A percentile compares a stretch with the other conserved stretches of the same genome.
Conservation (phyloP, 1,284 basidiomycete species). For the Cerrena zonata region DNA sequence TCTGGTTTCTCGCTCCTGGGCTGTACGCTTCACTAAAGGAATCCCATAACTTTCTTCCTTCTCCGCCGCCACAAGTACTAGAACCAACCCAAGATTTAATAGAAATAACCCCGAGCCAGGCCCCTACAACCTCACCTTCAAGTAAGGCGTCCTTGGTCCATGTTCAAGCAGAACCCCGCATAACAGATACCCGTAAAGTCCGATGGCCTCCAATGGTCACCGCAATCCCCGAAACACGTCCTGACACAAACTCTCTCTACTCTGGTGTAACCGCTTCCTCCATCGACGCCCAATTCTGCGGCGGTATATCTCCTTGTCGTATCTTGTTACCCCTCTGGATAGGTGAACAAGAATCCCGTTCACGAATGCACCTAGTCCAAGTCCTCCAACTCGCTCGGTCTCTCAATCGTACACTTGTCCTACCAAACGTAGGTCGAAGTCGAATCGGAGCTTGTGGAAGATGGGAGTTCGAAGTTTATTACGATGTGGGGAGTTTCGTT, state of each 20-base stretch:
- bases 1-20: background rate
- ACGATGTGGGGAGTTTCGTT: slow-evolving; percentile 31
- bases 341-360: slow-evolving; percentile 46
- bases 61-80: no score
- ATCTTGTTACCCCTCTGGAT: slow-evolving; percentile 44
- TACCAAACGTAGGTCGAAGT: slow-evolving; percentile 48
- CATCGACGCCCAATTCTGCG: slow-evolving; percentile 22
- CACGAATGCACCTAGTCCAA: slow-evolving; percentile 42
- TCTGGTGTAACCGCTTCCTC: slow-evolving; percentile 11
- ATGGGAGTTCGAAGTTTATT: slow-evolving; percentile 41
- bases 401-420: slow-evolving; percentile 45
- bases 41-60: no score
- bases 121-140: no score
- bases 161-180: background rate
- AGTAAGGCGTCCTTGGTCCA: no score
- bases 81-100: no score
- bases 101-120: no score
- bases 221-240: slow-evolving; percentile 14
- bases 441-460: slow-evolving; percentile 41
- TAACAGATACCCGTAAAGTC: background rate
- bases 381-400: slow-evolving; percentile 35
- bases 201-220: slow-evolving; percentile 16
- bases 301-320: slow-evolving; percentile 26
- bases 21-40: background rate
- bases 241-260: slow-evolving; percentile 7